Percentiles rank a stretch among this genome's conserved stretches.
Evolutionary conservation across 2,329 filamentous ascomycete species (phyloP).

Genomic region (Venturia aucupariae): DNA sequence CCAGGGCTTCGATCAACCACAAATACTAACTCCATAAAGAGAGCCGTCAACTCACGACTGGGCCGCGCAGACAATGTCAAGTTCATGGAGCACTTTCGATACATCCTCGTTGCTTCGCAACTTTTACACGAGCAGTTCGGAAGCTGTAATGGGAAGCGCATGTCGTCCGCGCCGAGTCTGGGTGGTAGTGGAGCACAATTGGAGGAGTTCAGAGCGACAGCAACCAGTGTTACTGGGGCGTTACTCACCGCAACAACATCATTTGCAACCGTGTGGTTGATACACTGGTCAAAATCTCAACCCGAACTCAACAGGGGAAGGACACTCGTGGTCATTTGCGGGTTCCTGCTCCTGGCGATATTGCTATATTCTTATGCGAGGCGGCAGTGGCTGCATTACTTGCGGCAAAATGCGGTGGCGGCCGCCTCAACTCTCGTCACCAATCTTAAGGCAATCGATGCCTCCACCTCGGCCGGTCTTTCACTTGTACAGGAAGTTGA

Average conservation of each 20-base stretch:
- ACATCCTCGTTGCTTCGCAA: slow-evolving; percentile 86
- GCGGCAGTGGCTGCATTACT: slow-evolving; percentile 71
- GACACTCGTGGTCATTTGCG: slow-evolving; percentile 35
- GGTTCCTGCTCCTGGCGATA: slow-evolving; percentile 45
- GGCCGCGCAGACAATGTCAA: slow-evolving; percentile 70
- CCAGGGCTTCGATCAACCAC: slow-evolving; percentile 19
- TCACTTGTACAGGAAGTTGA: slow-evolving; percentile 91
- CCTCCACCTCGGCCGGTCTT: slow-evolving; percentile 63
- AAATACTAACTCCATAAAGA: slow-evolving; percentile 35
- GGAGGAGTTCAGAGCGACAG: slow-evolving; percentile 31
- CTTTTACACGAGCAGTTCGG: slow-evolving; percentile 60
- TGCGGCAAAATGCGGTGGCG: slow-evolving; percentile 64
- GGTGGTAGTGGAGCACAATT: slow-evolving; percentile 20
- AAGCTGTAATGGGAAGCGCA: slow-evolving; percentile 24
- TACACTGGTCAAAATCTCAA: slow-evolving; percentile 58
- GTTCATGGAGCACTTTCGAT: slow-evolving; percentile 88
- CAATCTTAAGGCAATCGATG: slow-evolving; percentile 72
- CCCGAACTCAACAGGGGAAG: slow-evolving; percentile 49
- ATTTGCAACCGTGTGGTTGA: slow-evolving; percentile 54
- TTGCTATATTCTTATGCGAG: slow-evolving; percentile 63
- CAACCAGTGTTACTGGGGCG: slow-evolving; percentile 55
- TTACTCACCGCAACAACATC: slow-evolving; percentile 54
- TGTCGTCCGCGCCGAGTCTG: slow-evolving; percentile 14
- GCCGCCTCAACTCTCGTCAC: slow-evolving; percentile 60
- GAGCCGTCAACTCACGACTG: slow-evolving; percentile 61